These are phyloP conservation scores for Abrus precatorius DNA, from an alignment of 306 rosid genomes.

Conservation along the genomic window DNA sequence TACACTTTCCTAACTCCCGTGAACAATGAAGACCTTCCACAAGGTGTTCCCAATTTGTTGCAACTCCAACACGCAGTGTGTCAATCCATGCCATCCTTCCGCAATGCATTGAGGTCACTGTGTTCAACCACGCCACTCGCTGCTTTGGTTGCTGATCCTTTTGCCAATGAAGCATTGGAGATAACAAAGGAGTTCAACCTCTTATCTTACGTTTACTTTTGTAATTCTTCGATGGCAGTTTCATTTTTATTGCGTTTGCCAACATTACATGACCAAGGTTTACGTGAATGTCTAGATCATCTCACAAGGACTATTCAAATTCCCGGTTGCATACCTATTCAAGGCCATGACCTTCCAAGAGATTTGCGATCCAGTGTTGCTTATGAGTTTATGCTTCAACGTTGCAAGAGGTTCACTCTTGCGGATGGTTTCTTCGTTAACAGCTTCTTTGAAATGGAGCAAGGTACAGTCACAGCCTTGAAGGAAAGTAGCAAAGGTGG, in stretches of 20 bases:
- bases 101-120: not conserved
- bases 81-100: constrained; percentile 28
- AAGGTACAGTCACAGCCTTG: not conserved
- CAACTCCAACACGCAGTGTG: not conserved
- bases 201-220: constrained; percentile 34
- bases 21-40: constrained; percentile 13
- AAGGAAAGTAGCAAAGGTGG: too few relatives aligned
- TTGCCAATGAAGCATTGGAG: constrained; percentile 24
- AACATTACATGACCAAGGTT: constrained; percentile 5
- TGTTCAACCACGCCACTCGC: not conserved
- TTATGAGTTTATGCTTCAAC: not conserved
- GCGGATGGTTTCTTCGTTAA: constrained; percentile 32
- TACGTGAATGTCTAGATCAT: constrained; percentile 27
- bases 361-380: not conserved
- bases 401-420: not conserved
- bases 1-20: constrained; percentile 43
- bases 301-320: constrained; percentile 10
- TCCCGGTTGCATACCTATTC: constrained; percentile 34
- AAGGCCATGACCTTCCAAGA: constrained; percentile 23
- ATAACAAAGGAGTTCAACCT: constrained; percentile 39
- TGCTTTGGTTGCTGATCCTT: constrained; percentile 34
- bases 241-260: constrained; percentile 25
- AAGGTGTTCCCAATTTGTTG: too few relatives aligned
- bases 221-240: constrained; percentile 15
- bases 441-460: constrained; percentile 20